Base-by-base conservation (phyloP, 306 rosid genomes). In the Herpetospermum pedunculosum region DNA sequence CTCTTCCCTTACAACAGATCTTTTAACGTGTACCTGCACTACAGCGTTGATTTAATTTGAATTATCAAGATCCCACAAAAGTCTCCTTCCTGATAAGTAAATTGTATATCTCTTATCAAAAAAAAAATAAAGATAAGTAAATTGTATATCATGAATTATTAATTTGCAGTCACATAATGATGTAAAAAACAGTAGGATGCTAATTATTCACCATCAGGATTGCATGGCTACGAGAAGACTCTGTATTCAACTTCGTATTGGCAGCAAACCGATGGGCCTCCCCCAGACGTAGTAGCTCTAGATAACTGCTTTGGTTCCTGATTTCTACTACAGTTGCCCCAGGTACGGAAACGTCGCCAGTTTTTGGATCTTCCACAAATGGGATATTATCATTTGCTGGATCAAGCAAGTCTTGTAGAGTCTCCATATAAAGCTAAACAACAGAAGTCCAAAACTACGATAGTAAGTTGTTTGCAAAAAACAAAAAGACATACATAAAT, bases 191-290 rank as follows among this genome's bases (percentile, higher is more conserved):
- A 75, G 78, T 8, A 78, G 77, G 73, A 26, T 25, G 37, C 32
- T 68, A 69, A 79, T 81, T 68, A 78, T 78, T 85, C 84, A 91
- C 98, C 97, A 87, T 85, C 77, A 93, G 85, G 81, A 93, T 91
- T 38, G 97, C 98, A 76, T 93, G 98, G 85, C 98, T 93, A 68
- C 98, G 92, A 54, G 98, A 93, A 68, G 97, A 93, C 78, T 93
- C 98, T 1, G 96, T 89, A 83, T 91, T 93, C 92, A 91, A 84
- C 76, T 86, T 93, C 53, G 98, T 93, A 85, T 93, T 93, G 52
- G 98, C 98, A 76, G 98, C 94, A 38, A 88, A 49, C 44, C 98
- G 89, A 76, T 93, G 92, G 68, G 89, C 81, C 86, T 93, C 98
- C 60, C 98, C 98, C n/a, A 89, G 25, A 77, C 92, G 88, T 75